phyloP scores from a whole-genome alignment of 164 flowering plant species.

The Liquidambar formosana region DNA sequence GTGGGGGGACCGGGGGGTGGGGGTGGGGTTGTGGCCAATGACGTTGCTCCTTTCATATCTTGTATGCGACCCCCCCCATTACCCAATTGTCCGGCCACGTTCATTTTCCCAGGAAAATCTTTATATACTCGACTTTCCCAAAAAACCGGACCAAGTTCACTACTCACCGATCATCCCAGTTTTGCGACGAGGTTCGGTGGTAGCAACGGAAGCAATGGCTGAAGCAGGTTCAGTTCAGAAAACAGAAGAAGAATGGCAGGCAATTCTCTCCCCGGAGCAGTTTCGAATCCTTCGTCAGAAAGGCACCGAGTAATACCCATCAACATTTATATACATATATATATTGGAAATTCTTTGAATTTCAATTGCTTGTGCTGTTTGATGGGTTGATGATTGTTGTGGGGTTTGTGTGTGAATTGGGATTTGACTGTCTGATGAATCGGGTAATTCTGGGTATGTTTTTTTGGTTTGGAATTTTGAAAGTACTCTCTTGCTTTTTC shows the following conservation, averaged over 20 bases:
- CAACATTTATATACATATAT: background rate
- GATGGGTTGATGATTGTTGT: too few relatives aligned
- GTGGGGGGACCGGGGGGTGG: too few relatives aligned
- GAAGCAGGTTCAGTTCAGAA: slow-evolving; percentile 47
- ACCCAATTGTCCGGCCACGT: slow-evolving; percentile 6
- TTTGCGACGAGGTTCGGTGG: background rate
- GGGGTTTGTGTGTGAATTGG: too few relatives aligned
- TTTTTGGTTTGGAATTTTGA: too few relatives aligned
- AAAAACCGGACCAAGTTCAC: background rate
- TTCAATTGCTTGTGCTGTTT: too few relatives aligned
- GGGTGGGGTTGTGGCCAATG: too few relatives aligned
- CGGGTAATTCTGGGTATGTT: too few relatives aligned
- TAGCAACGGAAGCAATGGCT: slow-evolving; percentile 39
- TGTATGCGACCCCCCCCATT: background rate
- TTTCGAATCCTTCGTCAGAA: slow-evolving; percentile 72
- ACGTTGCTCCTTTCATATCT: too few relatives aligned
- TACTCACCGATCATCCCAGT: background rate
- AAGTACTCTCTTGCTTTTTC: too few relatives aligned
- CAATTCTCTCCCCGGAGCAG: slow-evolving; percentile 80
- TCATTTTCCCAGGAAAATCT: background rate
- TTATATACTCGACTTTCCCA: background rate
- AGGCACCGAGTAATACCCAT: slow-evolving; percentile 73
- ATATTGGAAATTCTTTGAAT: too few relatives aligned
- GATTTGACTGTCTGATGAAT: too few relatives aligned
- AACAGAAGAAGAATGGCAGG: slow-evolving; percentile 82